Conservation (phyloP, 2,329 filamentous ascomycete genomes). For the Fusarium agapanthi region DNA sequence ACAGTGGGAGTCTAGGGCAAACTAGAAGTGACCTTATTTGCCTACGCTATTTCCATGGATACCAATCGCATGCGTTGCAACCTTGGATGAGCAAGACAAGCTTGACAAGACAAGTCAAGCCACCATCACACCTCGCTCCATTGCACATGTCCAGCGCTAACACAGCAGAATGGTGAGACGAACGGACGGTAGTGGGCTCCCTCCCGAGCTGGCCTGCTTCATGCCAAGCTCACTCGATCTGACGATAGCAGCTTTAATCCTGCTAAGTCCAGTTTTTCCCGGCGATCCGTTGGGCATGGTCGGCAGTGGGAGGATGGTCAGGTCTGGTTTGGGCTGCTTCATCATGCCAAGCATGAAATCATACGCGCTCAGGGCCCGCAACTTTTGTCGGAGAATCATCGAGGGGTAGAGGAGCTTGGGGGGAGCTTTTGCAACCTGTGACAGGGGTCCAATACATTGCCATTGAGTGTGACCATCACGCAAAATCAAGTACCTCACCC, state of each 20-base stretch:
- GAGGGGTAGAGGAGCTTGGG: conserved; percentile 32
- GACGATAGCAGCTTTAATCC: conserved; percentile 5
- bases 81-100: conserved; percentile 8
- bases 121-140: not conserved
- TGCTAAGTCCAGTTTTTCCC: conserved; percentile 14
- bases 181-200: conserved; percentile 3
- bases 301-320: conserved; percentile 10
- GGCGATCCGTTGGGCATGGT: conserved; percentile 10
- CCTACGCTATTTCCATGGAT: conserved; percentile 7
- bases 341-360: conserved; percentile 40
- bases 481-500: conserved; percentile 33
- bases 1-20: conserved; percentile 15
- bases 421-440: conserved; percentile 25
- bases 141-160: conserved; percentile 21
- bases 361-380: conserved; percentile 33
- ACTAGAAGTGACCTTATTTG: conserved; percentile 20
- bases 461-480: conserved; percentile 2
- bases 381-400: conserved; percentile 28
- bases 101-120: conserved; percentile 6
- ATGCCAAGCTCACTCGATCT: conserved; percentile 14
- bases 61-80: conserved; percentile 8
- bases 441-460: conserved; percentile 32
- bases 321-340: conserved; percentile 8
- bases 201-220: conserved; percentile 10
- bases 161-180: conserved; percentile 2